Evolutionary conservation across 495 filamentous ascomycete species (phyloP), one percentile per base, ranked within the genome.

Genomic region (Platismatia glauca): DNA sequence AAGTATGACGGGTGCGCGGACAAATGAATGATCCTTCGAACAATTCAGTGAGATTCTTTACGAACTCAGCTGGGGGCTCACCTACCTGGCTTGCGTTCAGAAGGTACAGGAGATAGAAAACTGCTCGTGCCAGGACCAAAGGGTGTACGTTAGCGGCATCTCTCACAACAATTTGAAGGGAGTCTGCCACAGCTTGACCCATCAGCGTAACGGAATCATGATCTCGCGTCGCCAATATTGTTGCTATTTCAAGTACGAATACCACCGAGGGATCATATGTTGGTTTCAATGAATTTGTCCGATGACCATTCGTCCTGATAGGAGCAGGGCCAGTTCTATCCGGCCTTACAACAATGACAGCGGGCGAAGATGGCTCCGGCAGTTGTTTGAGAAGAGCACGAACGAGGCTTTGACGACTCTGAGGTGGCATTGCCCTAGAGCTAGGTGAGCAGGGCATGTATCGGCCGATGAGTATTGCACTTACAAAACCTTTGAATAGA

Each of bases 1-100:
- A 4, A 99, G 80, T 8, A 97, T 82, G 34, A 97, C 87, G n/a
- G 94, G 95, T 1, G 91, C 87, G 41, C 91, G 87, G 67, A 97
- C 84, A 69, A 95, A 95, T 60, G 91, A 88, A 68, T 94, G 87
- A 59, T 96, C 87, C 88, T 91, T 63, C n/a, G 33, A 39, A 31
- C 55, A 39, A 15, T 64, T 80, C 48, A 82, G 76, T 69, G 22
- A 55, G 33, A 35, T 29, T 33, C 8, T 22, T 18, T 24, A 12
- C 3, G 15, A 57, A 4, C 15, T 22, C 58, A 22, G 33, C 18
- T 48, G 22, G 44, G n/a, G 15, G n/a, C n/a, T n/a, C n/a, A 77
- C 87, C 75, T 81, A 94, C 91, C 75, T 96, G 91, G 75, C 90
- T 93, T 27, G 89, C 83, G 62, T 91, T 86, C 31, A 99, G 79